These are phyloP conservation scores for Pyricularia grisea DNA, from an alignment of 2,329 filamentous ascomycete genomes.

Conservation along the genomic window DNA sequence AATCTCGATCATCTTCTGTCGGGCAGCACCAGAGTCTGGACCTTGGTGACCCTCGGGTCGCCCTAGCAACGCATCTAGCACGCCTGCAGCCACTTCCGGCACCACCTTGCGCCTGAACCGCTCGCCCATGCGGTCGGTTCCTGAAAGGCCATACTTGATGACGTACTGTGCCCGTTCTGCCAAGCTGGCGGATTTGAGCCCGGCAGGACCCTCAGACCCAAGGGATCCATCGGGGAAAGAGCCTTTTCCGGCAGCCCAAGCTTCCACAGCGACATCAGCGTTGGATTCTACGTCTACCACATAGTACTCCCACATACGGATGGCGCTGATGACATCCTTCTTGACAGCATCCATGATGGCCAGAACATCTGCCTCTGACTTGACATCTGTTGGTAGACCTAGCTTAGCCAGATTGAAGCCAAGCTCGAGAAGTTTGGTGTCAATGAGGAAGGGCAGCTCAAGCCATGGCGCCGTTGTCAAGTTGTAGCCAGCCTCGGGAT, in stretches of 20 bases:
- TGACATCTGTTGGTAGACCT: constrained; percentile 67
- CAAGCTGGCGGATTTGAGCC: constrained; percentile 33
- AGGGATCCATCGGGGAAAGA: constrained; percentile 38
- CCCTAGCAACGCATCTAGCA: constrained; percentile 61
- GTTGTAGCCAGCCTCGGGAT: constrained; percentile 95
- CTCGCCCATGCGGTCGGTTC: constrained; percentile 67
- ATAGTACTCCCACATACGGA: constrained; percentile 92
- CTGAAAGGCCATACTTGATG: constrained; percentile 57
- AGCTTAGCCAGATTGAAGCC: constrained; percentile 61
- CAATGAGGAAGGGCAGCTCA: constrained; percentile 52
- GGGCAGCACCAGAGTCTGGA: constrained; percentile 39
- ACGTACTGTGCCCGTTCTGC: constrained; percentile 53
- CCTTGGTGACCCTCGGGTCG: constrained; percentile 46
- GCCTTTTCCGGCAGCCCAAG: constrained; percentile 58
- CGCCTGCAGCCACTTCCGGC: constrained; percentile 57
- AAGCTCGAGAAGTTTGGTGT: constrained; percentile 61
- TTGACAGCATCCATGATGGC: constrained; percentile 80
- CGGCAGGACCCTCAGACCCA: constrained; percentile 29
- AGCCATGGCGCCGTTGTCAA: constrained; percentile 78
- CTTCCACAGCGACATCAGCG: constrained; percentile 55
- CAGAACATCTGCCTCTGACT: constrained; percentile 61
- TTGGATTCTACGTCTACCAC: constrained; percentile 70
- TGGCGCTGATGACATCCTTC: constrained; percentile 63
- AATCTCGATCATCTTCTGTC: constrained; percentile 50
- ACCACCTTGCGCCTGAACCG: constrained; percentile 66